Evolutionary conservation across 2,329 filamentous ascomycete genomes (phyloP), one percentile per base, ranked within the genome.

Genomic region (Ophiostoma australiae): DNA sequence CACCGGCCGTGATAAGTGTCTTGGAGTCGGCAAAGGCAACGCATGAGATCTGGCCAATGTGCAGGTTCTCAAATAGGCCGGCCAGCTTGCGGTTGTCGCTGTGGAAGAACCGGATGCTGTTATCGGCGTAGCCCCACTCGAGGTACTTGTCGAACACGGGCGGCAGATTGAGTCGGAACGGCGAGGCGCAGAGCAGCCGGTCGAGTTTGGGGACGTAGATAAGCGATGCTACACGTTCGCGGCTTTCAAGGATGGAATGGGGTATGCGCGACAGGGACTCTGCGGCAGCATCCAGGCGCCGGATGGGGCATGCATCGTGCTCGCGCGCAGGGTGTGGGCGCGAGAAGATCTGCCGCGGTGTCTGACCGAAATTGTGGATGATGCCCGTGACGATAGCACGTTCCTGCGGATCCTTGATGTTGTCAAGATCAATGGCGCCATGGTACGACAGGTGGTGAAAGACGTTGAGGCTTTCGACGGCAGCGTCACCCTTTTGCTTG

Each of bases 321-420:
- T 97, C 93, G 17, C 90, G 87, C n/a, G 86, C 81, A 3, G 91
- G 89, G 79, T 99, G 95, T 15, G 91, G 85, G 72, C 90, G 90
- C 65, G 88, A 87, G 78, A 98, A 99, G 20, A 98, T 91, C 78
- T 99, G 96, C 76, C 96, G 91, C 1, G 96, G 95, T 1, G 96
- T 99, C 79, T 99, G 95, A 0, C 95, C 95, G 79, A 99, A 99
- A 76, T 98, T 98, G 80, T 99, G 94, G 76, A 99, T 98, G 75
- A 97, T 97, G 44, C 93, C 93, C 70, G 97, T 97, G 0, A 93
- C 94, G 5, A 94, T 92, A 7, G 93, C 84, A 63, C 93, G 87
- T 79, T 98, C 94, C 71, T 94, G 88, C 0, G 92, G 91, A 77
- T 98, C 94, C 8, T 90, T 88, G 72, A 99, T 98, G 69, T 89